Evolutionary conservation across 371 early-diverging fungal genomes (phyloP).

Genomic region (Mortierella sp.): DNA sequence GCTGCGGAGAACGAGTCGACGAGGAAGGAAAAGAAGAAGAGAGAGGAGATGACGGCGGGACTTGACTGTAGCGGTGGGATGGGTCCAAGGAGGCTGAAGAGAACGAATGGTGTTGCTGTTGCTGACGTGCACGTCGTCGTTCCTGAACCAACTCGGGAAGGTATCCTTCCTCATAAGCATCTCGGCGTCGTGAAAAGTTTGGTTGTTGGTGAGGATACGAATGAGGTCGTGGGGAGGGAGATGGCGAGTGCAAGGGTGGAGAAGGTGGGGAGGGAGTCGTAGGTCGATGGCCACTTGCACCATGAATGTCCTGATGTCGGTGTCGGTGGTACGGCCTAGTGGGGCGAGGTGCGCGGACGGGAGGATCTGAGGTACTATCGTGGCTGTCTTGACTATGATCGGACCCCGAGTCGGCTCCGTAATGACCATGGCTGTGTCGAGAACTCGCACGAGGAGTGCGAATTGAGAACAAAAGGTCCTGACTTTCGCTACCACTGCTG

Average conservation of each 20-base stretch:
- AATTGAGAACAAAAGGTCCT: neutral
- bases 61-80: too few species aligned
- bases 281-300: neutral
- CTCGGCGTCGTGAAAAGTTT: neutral
- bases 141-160: slow-evolving; percentile 19
- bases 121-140: too few species aligned
- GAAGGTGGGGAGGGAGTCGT: neutral
- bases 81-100: too few species aligned
- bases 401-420: neutral
- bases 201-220: neutral
- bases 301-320: neutral
- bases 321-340: neutral
- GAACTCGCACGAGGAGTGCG: neutral
- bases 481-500: neutral
- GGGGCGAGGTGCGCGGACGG: too few species aligned
- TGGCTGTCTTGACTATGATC: neutral
- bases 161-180: neutral
- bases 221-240: too few species aligned
- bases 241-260: neutral
- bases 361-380: too few species aligned
- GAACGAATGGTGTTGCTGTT: too few species aligned
- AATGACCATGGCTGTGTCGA: neutral
- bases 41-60: too few species aligned
- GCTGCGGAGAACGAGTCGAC: too few species aligned
- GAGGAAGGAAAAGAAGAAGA: too few species aligned